Conservation (phyloP, 140 eudicot genomes). For the Oenanthe javanica region DNA sequence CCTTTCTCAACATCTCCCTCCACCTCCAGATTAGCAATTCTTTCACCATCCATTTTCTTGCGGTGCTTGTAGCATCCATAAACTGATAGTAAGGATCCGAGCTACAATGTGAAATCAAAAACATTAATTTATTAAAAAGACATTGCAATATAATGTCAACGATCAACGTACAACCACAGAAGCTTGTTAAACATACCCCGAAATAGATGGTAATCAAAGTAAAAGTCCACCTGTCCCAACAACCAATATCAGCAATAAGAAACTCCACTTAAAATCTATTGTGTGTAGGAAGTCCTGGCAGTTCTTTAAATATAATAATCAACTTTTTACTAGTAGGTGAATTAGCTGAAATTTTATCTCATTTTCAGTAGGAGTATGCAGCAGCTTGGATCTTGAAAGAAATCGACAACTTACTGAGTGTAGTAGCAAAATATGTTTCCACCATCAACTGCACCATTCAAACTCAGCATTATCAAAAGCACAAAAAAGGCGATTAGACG, state of each 20-base stretch:
- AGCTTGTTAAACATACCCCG: slow-evolving; percentile 55
- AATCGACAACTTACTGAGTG: slow-evolving; percentile 78
- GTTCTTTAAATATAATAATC: background rate
- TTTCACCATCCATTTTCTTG: slow-evolving; percentile 42
- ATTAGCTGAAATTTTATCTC: background rate
- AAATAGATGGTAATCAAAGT: slow-evolving; percentile 81
- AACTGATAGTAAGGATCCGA: slow-evolving; percentile 71
- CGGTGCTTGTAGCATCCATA: slow-evolving; percentile 64
- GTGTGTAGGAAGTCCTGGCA: background rate
- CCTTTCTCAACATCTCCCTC: slow-evolving; percentile 53
- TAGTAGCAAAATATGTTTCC: slow-evolving; percentile 66
- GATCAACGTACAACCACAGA: background rate
- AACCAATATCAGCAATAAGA: slow-evolving; percentile 12
- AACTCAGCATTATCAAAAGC: slow-evolving; percentile 58
- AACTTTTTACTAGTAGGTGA: background rate
- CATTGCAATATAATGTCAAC: background rate
- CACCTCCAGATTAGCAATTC: slow-evolving; percentile 28
- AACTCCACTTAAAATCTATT: background rate
- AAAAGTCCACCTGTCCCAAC: slow-evolving; percentile 80
- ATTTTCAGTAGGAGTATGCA: background rate
- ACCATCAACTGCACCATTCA: slow-evolving; percentile 72
- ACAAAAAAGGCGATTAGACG: slow-evolving; percentile 66
- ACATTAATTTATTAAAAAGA: background rate
- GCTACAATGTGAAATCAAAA: slow-evolving; percentile 24
- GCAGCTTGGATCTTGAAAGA: background rate